Evolutionary conservation across 495 filamentous ascomycete species (phyloP).

Genomic region (Aspergillus sclerotiicarbonarius): DNA sequence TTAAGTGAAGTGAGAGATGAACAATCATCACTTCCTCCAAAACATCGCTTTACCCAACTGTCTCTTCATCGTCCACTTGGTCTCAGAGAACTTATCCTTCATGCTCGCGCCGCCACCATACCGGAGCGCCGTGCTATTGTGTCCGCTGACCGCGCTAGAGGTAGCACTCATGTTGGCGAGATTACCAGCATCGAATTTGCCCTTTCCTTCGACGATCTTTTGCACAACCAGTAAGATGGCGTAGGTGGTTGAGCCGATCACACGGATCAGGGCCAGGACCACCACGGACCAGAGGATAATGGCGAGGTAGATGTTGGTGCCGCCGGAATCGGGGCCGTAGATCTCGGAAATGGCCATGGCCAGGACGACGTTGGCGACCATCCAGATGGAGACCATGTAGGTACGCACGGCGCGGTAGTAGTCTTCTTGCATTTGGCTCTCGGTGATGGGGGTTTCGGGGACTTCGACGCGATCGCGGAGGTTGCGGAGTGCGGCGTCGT

Average conservation of each 20-base stretch:
- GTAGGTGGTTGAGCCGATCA: constrained; percentile 77
- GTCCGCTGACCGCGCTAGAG: constrained; percentile 24
- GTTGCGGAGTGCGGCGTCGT: constrained; percentile 96
- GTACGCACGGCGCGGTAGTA: constrained; percentile 98
- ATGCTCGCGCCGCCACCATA: constrained; percentile 37
- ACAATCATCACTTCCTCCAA: constrained; percentile 38
- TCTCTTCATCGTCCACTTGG: constrained; percentile 36
- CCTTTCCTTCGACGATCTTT: constrained; percentile 78
- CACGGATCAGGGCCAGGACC: constrained; percentile 76
- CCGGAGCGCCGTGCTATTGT: constrained; percentile 22
- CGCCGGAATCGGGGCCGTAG: constrained; percentile 61
- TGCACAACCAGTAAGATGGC: constrained; percentile 79
- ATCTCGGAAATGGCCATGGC: constrained; percentile 93
- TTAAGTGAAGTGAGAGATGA: constrained; percentile 1
- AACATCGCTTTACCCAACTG: constrained; percentile 42
- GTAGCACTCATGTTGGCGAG: constrained; percentile 29
- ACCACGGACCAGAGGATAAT: constrained; percentile 95
- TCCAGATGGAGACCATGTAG: constrained; percentile 98
- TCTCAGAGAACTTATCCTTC: constrained; percentile 38
- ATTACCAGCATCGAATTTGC: constrained; percentile 56
- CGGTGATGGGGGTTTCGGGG: constrained; percentile 54
- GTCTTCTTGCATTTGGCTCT: constrained; percentile 89
- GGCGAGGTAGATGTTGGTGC: constrained; percentile 87
- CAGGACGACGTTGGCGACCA: constrained; percentile 85
- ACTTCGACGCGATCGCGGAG: constrained; percentile 91